A percentile compares a stretch with the other conserved stretches of the same genome.
These are phyloP conservation scores for Rhipidocladum racemiflorum DNA, from an alignment of 176 grass and related monocot genomes.

Conservation along the genomic window DNA sequence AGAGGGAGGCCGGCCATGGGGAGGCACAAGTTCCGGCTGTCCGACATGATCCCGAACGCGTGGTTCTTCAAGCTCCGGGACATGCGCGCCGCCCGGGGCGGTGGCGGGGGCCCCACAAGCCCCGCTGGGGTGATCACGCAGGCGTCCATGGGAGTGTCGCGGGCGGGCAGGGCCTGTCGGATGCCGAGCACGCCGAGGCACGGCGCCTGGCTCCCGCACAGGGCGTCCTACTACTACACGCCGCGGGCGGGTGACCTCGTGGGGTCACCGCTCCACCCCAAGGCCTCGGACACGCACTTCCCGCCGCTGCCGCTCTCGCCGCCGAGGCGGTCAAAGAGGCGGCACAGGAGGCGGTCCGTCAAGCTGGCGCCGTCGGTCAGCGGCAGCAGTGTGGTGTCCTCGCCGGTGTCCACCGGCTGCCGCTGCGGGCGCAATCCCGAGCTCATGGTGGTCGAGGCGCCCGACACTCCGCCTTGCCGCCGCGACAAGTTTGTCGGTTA, in stretches of 20 bases:
- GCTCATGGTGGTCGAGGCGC: background rate
- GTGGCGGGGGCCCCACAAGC: background rate
- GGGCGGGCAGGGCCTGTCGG: background rate
- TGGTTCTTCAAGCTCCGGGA: conserved; percentile 95
- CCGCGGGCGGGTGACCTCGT: conserved; percentile 34
- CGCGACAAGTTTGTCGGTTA: conserved; percentile 45
- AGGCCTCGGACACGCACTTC: conserved; percentile 50
- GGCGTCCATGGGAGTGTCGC: background rate
- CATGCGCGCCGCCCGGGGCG: conserved; percentile 44
- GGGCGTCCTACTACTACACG: conserved; percentile 85
- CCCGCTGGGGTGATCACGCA: background rate
- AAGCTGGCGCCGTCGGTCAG: conserved; percentile 28
- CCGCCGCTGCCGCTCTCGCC: conserved; percentile 52
- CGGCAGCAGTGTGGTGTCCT: conserved; percentile 37
- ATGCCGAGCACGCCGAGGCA: conserved; percentile 29
- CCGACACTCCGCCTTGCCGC: conserved; percentile 37
- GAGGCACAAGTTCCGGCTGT: conserved; percentile 74
- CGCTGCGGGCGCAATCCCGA: conserved; percentile 34
- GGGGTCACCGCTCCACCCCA: conserved; percentile 37
- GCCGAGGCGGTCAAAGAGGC: conserved; percentile 49
- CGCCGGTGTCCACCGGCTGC: conserved; percentile 41
- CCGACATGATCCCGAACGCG: conserved; percentile 94
- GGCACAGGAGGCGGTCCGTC: conserved; percentile 34
- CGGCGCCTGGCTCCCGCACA: conserved; percentile 44
- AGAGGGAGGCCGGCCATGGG: conserved; percentile 50